Conservation (phyloP, 441 rosid genomes). For the Iberis amara region DNA sequence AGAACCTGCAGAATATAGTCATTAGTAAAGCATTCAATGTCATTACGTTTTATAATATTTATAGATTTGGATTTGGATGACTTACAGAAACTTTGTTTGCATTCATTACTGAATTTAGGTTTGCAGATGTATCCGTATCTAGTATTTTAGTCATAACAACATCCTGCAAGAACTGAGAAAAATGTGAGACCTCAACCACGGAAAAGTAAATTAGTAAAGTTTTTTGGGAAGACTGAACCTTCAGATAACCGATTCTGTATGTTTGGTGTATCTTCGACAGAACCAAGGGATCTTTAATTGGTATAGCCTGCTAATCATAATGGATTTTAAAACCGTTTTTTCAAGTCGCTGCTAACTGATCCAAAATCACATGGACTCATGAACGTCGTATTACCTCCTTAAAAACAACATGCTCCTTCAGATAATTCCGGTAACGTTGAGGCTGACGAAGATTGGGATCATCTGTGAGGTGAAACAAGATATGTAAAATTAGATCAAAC, state of each 20-base stretch:
- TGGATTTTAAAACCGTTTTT: slow-evolving; percentile 14
- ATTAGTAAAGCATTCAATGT: slow-evolving; percentile 1
- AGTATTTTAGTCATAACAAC: slow-evolving; percentile 75
- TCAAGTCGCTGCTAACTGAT: slow-evolving; percentile 1
- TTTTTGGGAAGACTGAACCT: slow-evolving; percentile 41
- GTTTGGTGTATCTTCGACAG: slow-evolving; percentile 90
- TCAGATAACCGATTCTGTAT: slow-evolving; percentile 79
- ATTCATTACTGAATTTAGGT: slow-evolving; percentile 67
- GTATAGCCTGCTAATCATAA: slow-evolving; percentile 54
- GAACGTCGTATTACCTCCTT: slow-evolving; percentile 63
- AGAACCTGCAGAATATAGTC: slow-evolving; percentile 51
- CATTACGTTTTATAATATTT: not conserved
- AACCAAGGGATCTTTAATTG: slow-evolving; percentile 62
- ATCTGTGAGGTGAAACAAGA: slow-evolving; percentile 44
- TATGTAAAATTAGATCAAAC: slow-evolving; percentile 8
- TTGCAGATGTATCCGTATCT: slow-evolving; percentile 72
- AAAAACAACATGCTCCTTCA: slow-evolving; percentile 73
- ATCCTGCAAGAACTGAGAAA: slow-evolving; percentile 50
- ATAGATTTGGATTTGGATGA: slow-evolving; percentile 25
- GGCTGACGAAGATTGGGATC: slow-evolving; percentile 61
- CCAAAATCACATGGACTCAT: not conserved
- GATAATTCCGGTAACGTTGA: slow-evolving; percentile 64
- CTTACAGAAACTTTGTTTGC: slow-evolving; percentile 77
- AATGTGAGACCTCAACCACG: slow-evolving; percentile 21
- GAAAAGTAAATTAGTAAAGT: not conserved